These are phyloP conservation scores for Epichloe sylvatica DNA, from an alignment of 2,329 filamentous ascomycete genomes.

Conservation along the genomic window DNA sequence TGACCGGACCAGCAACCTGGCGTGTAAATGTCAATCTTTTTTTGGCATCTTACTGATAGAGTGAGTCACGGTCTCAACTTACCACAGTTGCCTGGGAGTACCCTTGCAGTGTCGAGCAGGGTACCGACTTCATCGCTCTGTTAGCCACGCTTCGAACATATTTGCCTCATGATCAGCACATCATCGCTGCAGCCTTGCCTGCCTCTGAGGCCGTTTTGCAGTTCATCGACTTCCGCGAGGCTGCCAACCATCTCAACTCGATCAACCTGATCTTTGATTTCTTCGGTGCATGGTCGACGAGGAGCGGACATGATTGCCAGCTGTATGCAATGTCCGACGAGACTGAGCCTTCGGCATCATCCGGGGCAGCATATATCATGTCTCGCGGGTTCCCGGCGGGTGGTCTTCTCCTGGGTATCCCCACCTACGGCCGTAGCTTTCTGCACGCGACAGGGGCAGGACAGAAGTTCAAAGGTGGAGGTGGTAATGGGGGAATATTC, in stretches of 20 bases:
- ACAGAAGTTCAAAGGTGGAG: slow-evolving; percentile 40
- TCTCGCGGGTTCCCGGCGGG: slow-evolving; percentile 50
- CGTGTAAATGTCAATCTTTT: no score
- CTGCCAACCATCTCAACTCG: slow-evolving; percentile 54
- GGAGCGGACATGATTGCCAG: slow-evolving; percentile 62
- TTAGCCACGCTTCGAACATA: slow-evolving; percentile 51
- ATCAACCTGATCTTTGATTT: slow-evolving; percentile 76
- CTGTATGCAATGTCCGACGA: slow-evolving; percentile 45
- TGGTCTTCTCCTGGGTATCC: slow-evolving; percentile 64
- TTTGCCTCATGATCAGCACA: slow-evolving; percentile 54
- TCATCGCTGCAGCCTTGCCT: slow-evolving; percentile 59
- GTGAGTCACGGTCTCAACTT: background rate
- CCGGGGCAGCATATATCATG: slow-evolving; percentile 51
- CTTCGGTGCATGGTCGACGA: slow-evolving; percentile 53
- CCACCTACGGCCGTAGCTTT: slow-evolving; percentile 64
- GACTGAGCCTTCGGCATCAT: slow-evolving; percentile 51
- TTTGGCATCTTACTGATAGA: background rate
- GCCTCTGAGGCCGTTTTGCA: slow-evolving; percentile 51
- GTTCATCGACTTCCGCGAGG: slow-evolving; percentile 51
- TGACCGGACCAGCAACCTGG: no score
- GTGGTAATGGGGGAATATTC: slow-evolving; percentile 7
- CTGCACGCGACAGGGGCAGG: slow-evolving; percentile 50
- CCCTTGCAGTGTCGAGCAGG: slow-evolving; percentile 51
- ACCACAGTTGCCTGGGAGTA: slow-evolving; percentile 69
- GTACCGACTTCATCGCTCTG: slow-evolving; percentile 55